Conservation (phyloP, 2,329 filamentous ascomycete species). For the Aspergillus proliferans region DNA sequence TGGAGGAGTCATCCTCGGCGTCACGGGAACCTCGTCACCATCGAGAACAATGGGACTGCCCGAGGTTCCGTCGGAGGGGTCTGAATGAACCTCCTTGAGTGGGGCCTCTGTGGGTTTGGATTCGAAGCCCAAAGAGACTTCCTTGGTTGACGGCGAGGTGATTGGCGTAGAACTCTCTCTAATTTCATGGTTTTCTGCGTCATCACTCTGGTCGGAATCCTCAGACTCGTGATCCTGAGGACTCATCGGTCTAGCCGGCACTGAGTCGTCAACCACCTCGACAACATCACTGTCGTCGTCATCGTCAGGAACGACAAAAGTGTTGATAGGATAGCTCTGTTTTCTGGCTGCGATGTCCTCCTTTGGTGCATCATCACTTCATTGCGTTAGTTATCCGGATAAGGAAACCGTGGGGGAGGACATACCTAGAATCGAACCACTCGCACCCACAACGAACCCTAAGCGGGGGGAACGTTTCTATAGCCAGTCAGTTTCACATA, state of each 20-base stretch:
- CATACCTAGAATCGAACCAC: conserved; percentile 22
- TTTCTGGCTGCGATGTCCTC: conserved; percentile 5
- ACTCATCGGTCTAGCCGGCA: background rate
- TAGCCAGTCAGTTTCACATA: too few species aligned
- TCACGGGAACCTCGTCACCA: conserved; percentile 13
- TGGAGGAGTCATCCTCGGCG: conserved; percentile 19
- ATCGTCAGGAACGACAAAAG: conserved; percentile 37
- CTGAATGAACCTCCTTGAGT: background rate
- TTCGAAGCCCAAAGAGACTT: conserved; percentile 1
- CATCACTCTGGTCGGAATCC: background rate
- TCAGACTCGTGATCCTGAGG: background rate
- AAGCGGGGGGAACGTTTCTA: conserved; percentile 29
- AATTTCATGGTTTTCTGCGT: conserved; percentile 14
- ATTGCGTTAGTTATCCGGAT: background rate
- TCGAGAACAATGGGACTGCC: conserved; percentile 13
- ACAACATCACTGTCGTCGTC: conserved; percentile 32
- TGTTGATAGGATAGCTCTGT: conserved; percentile 24
- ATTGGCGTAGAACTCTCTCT: conserved; percentile 17
- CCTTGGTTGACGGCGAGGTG: conserved; percentile 16
- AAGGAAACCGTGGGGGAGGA: background rate
- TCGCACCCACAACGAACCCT: conserved; percentile 23
- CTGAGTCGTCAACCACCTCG: conserved; percentile 1
- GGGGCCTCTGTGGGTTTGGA: background rate
- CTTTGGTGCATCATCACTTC: conserved; percentile 5
- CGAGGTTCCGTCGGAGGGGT: conserved; percentile 1